A percentile compares a stretch with the other conserved stretches of the same genome.
phyloP scores from a whole-genome alignment of 2,329 filamentous ascomycete species.

The Colletotrichum falcatum region DNA sequence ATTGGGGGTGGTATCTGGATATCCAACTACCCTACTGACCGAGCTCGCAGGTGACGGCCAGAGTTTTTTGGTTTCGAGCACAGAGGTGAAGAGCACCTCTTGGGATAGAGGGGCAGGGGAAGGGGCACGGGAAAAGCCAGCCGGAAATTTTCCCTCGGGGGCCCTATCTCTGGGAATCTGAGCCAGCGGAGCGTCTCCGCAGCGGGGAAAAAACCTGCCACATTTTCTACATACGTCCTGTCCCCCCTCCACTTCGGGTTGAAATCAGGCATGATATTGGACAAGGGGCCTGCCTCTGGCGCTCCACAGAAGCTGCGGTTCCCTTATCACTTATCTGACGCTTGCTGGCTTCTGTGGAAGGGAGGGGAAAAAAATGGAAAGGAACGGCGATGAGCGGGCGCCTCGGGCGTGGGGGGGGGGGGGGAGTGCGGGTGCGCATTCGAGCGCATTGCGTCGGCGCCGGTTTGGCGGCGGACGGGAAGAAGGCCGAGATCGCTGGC shows the following conservation, averaged over 20 bases:
- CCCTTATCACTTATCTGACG: no score
- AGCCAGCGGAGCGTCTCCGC: slow-evolving; percentile 31
- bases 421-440: no score
- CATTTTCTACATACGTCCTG: slow-evolving; percentile 26
- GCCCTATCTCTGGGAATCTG: background rate
- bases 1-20: no score
- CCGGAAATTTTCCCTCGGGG: slow-evolving; percentile 17
- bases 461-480: slow-evolving; percentile 19
- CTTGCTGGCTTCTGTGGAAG: slow-evolving; percentile 2
- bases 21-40: no score
- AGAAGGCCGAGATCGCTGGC: slow-evolving; percentile 23
- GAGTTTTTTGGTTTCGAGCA: no score
- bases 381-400: slow-evolving; percentile 18
- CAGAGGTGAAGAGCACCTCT: no score
- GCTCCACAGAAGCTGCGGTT: slow-evolving; percentile 21
- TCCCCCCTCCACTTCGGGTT: slow-evolving; percentile 35
- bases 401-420: slow-evolving; percentile 30
- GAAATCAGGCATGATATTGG: slow-evolving; percentile 38
- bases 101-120: no score
- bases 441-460: slow-evolving; percentile 7
- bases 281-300: slow-evolving; percentile 21
- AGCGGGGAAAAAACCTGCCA: slow-evolving; percentile 33
- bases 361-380: background rate
- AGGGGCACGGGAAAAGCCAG: slow-evolving; percentile 1
- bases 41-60: no score